Conservation (phyloP, 2,329 filamentous ascomycete genomes). For the Chaetomiaceae sp. region DNA sequence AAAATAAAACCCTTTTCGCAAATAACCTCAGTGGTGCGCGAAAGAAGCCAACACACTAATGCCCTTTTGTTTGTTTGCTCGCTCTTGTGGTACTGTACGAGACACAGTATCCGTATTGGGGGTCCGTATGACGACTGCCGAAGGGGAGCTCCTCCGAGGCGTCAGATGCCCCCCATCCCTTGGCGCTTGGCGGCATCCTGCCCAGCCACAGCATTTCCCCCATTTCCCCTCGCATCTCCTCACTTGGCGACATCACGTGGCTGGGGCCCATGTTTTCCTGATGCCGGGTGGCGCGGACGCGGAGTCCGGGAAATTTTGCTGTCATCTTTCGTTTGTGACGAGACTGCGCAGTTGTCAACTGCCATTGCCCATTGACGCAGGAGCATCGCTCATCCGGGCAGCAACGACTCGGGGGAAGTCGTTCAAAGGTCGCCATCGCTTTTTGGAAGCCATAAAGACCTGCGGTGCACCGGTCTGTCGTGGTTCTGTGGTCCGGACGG, state of each 20-base stretch:
- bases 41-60: too few species aligned
- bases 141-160: too few species aligned
- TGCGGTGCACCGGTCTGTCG: background rate
- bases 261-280: constrained; percentile 18
- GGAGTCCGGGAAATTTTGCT: constrained; percentile 25
- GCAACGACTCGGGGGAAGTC: constrained; percentile 8
- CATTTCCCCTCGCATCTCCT: background rate
- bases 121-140: too few species aligned
- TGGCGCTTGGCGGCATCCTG: background rate
- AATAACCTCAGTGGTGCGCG: too few species aligned
- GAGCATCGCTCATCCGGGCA: constrained; percentile 21
- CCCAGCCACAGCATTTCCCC: constrained; percentile 21
- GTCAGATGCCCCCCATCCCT: background rate
- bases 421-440: constrained; percentile 6
- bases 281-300: constrained; percentile 21
- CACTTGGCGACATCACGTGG: constrained; percentile 25
- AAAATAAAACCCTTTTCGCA: too few species aligned
- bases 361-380: constrained; percentile 27
- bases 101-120: too few species aligned
- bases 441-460: constrained; percentile 8
- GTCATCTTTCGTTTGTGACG: constrained; percentile 27
- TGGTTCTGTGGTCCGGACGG: background rate
- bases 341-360: constrained; percentile 10
- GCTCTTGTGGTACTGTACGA: too few species aligned
- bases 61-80: too few species aligned